phyloP scores from a whole-genome alignment of 768 basidiomycete species.

The Termitomyces sp. region DNA sequence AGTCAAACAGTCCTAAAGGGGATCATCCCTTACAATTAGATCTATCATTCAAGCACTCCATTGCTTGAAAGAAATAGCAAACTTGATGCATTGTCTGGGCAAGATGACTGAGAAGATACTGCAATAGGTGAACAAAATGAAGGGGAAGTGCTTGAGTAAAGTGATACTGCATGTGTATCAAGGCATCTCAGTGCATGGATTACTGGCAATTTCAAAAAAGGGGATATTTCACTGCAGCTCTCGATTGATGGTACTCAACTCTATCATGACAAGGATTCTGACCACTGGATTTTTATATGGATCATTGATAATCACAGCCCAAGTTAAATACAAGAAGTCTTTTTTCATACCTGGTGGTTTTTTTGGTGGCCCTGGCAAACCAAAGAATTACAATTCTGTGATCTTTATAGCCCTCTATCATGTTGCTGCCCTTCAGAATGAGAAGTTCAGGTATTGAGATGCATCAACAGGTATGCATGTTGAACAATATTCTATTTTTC shows the following conservation, averaged over 20 bases:
- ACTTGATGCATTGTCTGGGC: slow-evolving; percentile 4
- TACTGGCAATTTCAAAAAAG: background rate
- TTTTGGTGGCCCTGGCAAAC: slow-evolving; percentile 19
- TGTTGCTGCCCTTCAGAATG: slow-evolving; percentile 23
- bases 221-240: slow-evolving; percentile 22
- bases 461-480: slow-evolving; percentile 2
- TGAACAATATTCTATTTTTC: slow-evolving; percentile 18
- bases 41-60: slow-evolving; percentile 9
- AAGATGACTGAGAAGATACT: no score
- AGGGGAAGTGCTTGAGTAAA: background rate
- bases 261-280: slow-evolving; percentile 25
- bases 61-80: background rate
- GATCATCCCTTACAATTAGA: background rate
- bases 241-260: slow-evolving; percentile 32
- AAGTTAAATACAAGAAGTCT: no score
- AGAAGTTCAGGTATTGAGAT: slow-evolving; percentile 31
- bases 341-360: background rate
- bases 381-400: slow-evolving; percentile 8
- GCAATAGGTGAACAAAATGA: no score
- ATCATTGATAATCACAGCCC: no score
- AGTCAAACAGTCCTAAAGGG: no score
- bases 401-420: slow-evolving; percentile 25
- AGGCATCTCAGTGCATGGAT: slow-evolving; percentile 5
- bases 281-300: no score
- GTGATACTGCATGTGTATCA: slow-evolving; percentile 2